Percentiles rank a stretch among this genome's conserved stretches.
Conservation (phyloP, 129 eudicot genomes). For the Flaveria trinervia region DNA sequence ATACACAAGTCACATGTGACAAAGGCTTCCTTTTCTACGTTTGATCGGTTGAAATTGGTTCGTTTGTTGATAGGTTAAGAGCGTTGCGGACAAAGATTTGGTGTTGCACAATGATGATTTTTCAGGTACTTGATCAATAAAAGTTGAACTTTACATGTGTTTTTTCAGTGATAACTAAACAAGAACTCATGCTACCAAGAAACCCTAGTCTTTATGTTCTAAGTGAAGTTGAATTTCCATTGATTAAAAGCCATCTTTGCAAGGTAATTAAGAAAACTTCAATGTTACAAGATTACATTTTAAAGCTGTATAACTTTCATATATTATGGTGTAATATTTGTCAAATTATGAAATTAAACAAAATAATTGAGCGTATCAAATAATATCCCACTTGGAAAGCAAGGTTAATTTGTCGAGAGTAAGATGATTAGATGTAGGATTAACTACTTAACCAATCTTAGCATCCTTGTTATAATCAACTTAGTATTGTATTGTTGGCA, state of each 20-base stretch:
- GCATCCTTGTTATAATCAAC: background rate
- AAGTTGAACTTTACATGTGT: background rate
- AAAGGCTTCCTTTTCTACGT: background rate
- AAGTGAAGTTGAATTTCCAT: too few relatives aligned
- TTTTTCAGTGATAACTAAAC: too few relatives aligned
- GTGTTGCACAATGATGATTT: background rate
- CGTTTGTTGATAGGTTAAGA: conserved; percentile 24
- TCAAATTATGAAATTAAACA: too few relatives aligned
- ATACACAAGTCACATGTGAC: background rate
- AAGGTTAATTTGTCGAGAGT: too few relatives aligned
- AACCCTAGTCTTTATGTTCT: too few relatives aligned
- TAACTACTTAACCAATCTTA: background rate
- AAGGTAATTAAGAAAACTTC: too few relatives aligned
- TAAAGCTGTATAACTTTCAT: background rate
- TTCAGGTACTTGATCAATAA: conserved; percentile 23
- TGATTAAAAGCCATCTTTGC: too few relatives aligned
- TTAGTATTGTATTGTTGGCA: background rate
- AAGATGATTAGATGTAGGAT: background rate
- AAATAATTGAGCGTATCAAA: too few relatives aligned
- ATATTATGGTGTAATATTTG: background rate
- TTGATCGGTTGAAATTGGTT: background rate
- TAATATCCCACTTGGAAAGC: too few relatives aligned
- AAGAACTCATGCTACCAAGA: too few relatives aligned
- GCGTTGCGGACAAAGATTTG: conserved; percentile 8
- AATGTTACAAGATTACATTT: background rate